Base-by-base conservation (phyloP, 2,329 filamentous ascomycete species). In the Talaromyces sp. region DNA sequence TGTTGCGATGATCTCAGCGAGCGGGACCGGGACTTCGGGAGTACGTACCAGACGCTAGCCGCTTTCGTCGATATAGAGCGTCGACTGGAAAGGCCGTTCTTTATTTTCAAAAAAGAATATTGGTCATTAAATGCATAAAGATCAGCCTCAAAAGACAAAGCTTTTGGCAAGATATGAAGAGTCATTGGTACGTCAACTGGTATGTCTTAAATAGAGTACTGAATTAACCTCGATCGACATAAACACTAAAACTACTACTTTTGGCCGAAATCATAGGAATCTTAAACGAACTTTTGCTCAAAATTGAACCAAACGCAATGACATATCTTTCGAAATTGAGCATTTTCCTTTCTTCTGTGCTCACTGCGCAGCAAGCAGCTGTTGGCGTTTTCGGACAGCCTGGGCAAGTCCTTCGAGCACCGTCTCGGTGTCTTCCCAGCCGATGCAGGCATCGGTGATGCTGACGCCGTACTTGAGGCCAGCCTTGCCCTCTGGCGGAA, bases 381-480 rank as follows among this genome's bases (percentile, higher is more conserved):
- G 84, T 74, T 90, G 85, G 70, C 92, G 85, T 73, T 88, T 84
- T 73, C 88, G 87, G 59, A 97, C 91, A 30, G 92, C 90, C 58
- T 87, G 84, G 19, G 93, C 93, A 52, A 99, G 84, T 57, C 82
- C 82, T 66, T 89, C 88, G 11, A 98, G 85, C 1, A 93, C 89
- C 0, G 80, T 78, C 69, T 93, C 88, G 3, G 95, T 98, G 69
- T 96, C 91, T 65, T 93, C 87, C 93, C 93, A 98, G 76, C 88
- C 83, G 73, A 99, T 97, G 78, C 95, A 99, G 55, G 95, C 93
- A 77, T 99, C 95, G 0, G 95, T 99, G 76, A 98, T 98, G 75
- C 90, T 95, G 72, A 98, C 90, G 69, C 95, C 95, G 77, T 96
- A 93, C 80, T 96, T 89, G 64, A 98, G 85, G 36, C 88, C 92